Percentiles rank a stretch among this genome's conserved stretches.
Evolutionary conservation across 1,139 yeast species (phyloP).

Genomic region (Lodderomyces metapsilosis): DNA sequence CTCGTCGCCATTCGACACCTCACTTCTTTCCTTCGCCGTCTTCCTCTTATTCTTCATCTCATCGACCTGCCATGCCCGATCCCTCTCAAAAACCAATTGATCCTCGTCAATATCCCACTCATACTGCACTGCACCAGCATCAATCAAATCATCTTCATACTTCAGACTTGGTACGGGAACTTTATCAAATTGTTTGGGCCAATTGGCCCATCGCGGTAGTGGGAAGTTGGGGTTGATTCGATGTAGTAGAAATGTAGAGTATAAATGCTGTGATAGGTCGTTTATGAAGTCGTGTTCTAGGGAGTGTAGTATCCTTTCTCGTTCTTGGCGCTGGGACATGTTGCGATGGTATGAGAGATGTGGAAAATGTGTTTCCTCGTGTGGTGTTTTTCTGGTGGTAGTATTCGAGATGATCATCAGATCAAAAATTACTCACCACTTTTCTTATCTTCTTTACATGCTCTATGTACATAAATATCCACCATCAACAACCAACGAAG

Average conservation of each 20-base stretch:
- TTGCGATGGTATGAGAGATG: not conserved
- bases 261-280: slow-evolving; percentile 55
- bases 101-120: slow-evolving; percentile 16
- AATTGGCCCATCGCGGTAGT: slow-evolving; percentile 34
- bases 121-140: slow-evolving; percentile 11
- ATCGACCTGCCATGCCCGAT: not conserved
- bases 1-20: not conserved
- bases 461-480: slow-evolving; percentile 32
- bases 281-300: slow-evolving; percentile 43
- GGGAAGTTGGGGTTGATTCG: slow-evolving; percentile 41
- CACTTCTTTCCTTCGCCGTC: not conserved
- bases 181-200: slow-evolving; percentile 41
- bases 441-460: not conserved
- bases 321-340: not conserved
- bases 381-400: not conserved
- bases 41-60: not conserved
- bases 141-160: slow-evolving; percentile 24
- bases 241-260: slow-evolving; percentile 43
- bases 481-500: slow-evolving; percentile 29
- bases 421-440: not conserved
- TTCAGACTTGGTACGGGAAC: slow-evolving; percentile 36
- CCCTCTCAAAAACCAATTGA: slow-evolving; percentile 3
- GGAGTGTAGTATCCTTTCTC: slow-evolving; percentile 23
- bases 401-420: not conserved
- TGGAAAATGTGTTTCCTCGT: not conserved